A percentile compares a stretch with the other conserved stretches of the same genome.
phyloP scores from a whole-genome alignment of 805 yeast species.

The Starmerella ratchasimensis region DNA sequence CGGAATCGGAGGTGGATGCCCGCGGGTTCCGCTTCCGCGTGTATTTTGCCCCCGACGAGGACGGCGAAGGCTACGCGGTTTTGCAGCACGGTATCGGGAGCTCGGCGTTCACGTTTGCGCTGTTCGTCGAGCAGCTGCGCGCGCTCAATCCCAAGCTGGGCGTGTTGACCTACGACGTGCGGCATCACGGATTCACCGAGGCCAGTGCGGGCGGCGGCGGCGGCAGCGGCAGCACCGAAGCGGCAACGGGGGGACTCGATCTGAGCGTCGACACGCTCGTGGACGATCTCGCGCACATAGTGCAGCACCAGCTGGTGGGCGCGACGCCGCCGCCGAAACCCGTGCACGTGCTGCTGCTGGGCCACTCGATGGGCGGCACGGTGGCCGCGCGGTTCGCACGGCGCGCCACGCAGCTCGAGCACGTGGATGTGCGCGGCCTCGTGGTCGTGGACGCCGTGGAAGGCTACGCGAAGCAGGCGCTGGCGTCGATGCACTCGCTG shows the following conservation, averaged over 20 bases:
- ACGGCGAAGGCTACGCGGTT: slow-evolving; percentile 34
- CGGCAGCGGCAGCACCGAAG: slow-evolving; percentile 28
- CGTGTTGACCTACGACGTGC: slow-evolving; percentile 55
- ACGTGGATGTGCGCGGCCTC: slow-evolving; percentile 43
- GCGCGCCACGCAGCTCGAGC: background rate
- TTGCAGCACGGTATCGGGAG: slow-evolving; percentile 97
- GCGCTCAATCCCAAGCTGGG: slow-evolving; percentile 38
- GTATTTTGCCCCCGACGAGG: slow-evolving; percentile 2
- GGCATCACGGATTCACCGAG: slow-evolving; percentile 63
- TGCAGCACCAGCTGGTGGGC: slow-evolving; percentile 34
- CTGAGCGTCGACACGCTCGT: slow-evolving; percentile 40
- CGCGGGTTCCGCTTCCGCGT: slow-evolving; percentile 11
- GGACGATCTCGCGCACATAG: slow-evolving; percentile 37
- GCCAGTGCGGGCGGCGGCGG: background rate
- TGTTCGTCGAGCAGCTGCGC: slow-evolving; percentile 30
- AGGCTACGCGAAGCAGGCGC: slow-evolving; percentile 68
- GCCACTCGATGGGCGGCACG: slow-evolving; percentile 91
- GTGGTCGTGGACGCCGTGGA: slow-evolving; percentile 85
- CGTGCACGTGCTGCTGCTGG: slow-evolving; percentile 42
- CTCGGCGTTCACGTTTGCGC: slow-evolving; percentile 61
- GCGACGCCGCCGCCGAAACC: slow-evolving; percentile 26
- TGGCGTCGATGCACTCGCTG: slow-evolving; percentile 53
- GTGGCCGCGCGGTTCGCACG: slow-evolving; percentile 45
- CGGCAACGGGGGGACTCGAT: slow-evolving; percentile 10
- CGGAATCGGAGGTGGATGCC: background rate